A percentile compares a stretch with the other conserved stretches of the same genome.
phyloP scores from a whole-genome alignment of 1,284 basidiomycete genomes.

The Boletellus sp. region DNA sequence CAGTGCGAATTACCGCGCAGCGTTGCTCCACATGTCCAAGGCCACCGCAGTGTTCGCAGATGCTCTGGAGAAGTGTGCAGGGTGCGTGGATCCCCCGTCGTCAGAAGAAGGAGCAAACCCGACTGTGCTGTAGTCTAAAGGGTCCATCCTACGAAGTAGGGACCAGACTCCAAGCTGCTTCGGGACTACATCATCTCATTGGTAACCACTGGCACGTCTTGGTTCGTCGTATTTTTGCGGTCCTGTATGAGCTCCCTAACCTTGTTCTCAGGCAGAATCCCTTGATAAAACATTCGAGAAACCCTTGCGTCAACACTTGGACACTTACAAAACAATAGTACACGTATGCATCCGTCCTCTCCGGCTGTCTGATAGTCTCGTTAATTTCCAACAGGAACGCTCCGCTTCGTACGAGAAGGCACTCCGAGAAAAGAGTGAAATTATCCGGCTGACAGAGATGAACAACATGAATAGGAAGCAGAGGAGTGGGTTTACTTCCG shows the following conservation, averaged over 20 bases:
- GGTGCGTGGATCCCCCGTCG: conserved; percentile 44
- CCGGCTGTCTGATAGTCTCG: conserved; percentile 1
- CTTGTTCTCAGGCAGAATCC: conserved; percentile 62
- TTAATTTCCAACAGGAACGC: conserved; percentile 55
- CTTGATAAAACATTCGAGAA: conserved; percentile 90
- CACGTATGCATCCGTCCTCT: conserved; percentile 45
- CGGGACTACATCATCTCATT: conserved; percentile 88
- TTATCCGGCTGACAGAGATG: conserved; percentile 87
- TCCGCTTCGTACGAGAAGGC: conserved; percentile 77
- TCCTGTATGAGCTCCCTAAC: conserved; percentile 3
- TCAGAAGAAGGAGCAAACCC: neutral
- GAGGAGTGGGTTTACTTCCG: conserved; percentile 57
- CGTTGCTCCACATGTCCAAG: conserved; percentile 79
- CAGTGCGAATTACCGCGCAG: conserved; percentile 81
- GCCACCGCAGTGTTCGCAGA: conserved; percentile 86
- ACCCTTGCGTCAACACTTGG: conserved; percentile 80
- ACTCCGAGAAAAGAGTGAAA: conserved; percentile 76
- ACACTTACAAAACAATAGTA: conserved; percentile 74
- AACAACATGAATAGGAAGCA: conserved; percentile 83
- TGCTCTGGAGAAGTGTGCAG: conserved; percentile 79
- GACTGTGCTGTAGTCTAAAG: conserved; percentile 57
- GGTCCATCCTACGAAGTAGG: conserved; percentile 77
- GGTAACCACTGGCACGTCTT: conserved; percentile 91
- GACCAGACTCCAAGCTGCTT: conserved; percentile 75
- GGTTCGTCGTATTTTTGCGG: conserved; percentile 42